Evolutionary conservation across 2,329 filamentous ascomycete species (phyloP).

Genomic region (Aureobasidium sp.): DNA sequence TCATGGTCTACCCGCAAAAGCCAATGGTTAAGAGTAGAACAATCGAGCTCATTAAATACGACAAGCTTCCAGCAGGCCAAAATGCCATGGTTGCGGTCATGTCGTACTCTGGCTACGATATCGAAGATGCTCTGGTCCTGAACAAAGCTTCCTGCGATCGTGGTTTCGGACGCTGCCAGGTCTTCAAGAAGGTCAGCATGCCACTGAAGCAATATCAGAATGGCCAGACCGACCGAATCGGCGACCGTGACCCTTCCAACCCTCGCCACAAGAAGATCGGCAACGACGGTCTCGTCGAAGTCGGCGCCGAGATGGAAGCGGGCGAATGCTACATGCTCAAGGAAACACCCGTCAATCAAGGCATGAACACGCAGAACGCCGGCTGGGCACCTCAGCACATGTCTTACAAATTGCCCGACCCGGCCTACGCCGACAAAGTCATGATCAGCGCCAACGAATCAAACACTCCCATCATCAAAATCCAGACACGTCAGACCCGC

Average conservation of each 20-base stretch:
- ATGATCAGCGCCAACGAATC: conserved; percentile 86
- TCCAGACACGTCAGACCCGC: conserved; percentile 92
- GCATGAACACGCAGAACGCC: conserved; percentile 51
- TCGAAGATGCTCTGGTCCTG: conserved; percentile 92
- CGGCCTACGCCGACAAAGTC: conserved; percentile 90
- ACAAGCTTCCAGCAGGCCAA: conserved; percentile 92
- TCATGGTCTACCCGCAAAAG: conserved; percentile 94
- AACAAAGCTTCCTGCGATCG: conserved; percentile 95
- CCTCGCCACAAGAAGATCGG: conserved; percentile 63
- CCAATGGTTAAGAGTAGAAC: conserved; percentile 97
- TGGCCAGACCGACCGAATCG: conserved; percentile 57
- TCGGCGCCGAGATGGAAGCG: conserved; percentile 69
- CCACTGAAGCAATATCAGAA: conserved; percentile 87
- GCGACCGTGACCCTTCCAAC: conserved; percentile 47
- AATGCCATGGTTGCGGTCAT: conserved; percentile 98
- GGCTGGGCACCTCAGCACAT: conserved; percentile 18
- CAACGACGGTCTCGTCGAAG: conserved; percentile 78
- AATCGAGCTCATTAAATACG: conserved; percentile 93
- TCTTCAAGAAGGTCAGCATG: conserved; percentile 90
- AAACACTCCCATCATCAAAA: conserved; percentile 81
- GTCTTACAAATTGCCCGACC: conserved; percentile 61
- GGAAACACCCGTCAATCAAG: conserved; percentile 71
- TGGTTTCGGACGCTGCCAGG: conserved; percentile 93
- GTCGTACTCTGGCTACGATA: conserved; percentile 99
- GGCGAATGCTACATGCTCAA: conserved; percentile 91